A percentile compares a stretch with the other conserved stretches of the same genome.
These are phyloP conservation scores for Syzygium oleosum DNA, from an alignment of 345 rosid genomes.

Conservation along the genomic window DNA sequence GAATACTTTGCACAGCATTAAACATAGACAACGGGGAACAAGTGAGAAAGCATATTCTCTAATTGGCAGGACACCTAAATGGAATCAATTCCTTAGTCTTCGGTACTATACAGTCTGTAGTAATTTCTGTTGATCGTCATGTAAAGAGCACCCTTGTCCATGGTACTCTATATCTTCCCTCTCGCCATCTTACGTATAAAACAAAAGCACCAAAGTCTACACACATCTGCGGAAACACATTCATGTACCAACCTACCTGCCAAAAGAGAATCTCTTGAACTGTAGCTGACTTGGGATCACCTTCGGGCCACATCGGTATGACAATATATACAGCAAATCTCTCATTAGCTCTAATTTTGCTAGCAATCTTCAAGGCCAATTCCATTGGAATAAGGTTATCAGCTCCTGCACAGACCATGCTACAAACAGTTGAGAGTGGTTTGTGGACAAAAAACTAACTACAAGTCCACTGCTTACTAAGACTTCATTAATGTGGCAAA, in stretches of 20 bases:
- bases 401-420: constrained; percentile 48
- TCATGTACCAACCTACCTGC: constrained; percentile 52
- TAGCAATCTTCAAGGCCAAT: constrained; percentile 83
- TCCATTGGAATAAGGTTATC: constrained; percentile 96
- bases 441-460: neutral
- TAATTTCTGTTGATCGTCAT: neutral
- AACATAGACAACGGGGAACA: neutral
- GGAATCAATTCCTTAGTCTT: neutral
- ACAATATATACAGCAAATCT: constrained; percentile 82
- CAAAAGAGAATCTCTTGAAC: constrained; percentile 93
- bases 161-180: neutral
- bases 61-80: neutral
- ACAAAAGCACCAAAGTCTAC: neutral
- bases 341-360: constrained; percentile 76
- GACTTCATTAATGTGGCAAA: neutral
- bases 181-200: neutral
- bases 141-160: neutral
- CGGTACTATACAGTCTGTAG: neutral
- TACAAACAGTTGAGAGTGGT: neutral
- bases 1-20: neutral
- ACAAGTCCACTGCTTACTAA: neutral
- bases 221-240: neutral
- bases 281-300: constrained; percentile 72
- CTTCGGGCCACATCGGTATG: constrained; percentile 98
- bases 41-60: neutral